phyloP scores from a whole-genome alignment of 805 yeast species.

The Hermanozyma aechmeae region DNA sequence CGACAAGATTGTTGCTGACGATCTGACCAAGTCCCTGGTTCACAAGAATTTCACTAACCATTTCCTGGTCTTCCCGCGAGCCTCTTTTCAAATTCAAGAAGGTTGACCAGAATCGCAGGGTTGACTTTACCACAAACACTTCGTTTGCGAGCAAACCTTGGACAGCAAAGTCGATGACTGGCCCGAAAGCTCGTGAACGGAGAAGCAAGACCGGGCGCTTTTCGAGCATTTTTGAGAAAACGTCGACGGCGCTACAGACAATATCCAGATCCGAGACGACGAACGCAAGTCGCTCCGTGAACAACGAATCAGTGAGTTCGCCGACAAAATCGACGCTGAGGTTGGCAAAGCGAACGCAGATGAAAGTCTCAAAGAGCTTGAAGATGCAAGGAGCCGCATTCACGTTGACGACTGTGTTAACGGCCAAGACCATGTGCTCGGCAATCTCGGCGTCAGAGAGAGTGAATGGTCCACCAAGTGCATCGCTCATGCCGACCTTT shows the following conservation, averaged over 20 bases:
- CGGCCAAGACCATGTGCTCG: not conserved
- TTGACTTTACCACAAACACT: conserved; percentile 43
- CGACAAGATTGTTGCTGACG: conserved; percentile 17
- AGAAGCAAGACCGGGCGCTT: conserved; percentile 41
- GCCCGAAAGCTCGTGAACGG: conserved; percentile 15
- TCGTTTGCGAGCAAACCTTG: conserved; percentile 39
- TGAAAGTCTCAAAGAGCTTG: too few relatives aligned
- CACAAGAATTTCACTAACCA: conserved; percentile 13
- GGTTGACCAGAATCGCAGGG: conserved; percentile 46
- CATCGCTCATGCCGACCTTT: conserved; percentile 56
- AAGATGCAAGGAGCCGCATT: too few relatives aligned
- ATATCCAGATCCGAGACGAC: conserved; percentile 52
- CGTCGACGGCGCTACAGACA: conserved; percentile 40
- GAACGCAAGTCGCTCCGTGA: conserved; percentile 22
- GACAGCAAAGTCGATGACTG: conserved; percentile 21
- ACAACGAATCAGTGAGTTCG: conserved; percentile 27
- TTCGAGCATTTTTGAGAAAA: conserved; percentile 42
- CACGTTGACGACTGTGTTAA: not conserved
- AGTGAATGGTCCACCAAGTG: conserved; percentile 61
- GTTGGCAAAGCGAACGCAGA: too few relatives aligned
- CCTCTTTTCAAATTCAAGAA: conserved; percentile 40
- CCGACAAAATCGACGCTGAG: conserved; percentile 22
- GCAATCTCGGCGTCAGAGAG: not conserved
- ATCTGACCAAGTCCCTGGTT: conserved; percentile 13
- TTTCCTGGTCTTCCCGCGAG: conserved; percentile 29